Evolutionary conservation across 306 rosid genomes (phyloP).

Genomic region (Pyrus communis): DNA sequence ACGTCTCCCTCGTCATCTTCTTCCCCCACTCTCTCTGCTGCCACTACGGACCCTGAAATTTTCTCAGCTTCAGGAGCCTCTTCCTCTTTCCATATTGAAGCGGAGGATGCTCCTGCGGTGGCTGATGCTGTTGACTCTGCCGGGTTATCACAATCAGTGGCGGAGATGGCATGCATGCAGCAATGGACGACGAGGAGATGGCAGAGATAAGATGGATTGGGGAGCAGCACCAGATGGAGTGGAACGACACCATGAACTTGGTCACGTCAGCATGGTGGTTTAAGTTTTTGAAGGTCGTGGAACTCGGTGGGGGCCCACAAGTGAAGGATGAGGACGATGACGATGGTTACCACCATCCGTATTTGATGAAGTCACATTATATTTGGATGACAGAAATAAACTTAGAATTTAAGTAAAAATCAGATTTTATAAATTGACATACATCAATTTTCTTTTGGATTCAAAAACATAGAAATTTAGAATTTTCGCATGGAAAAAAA

Average conservation of each 20-base stretch:
- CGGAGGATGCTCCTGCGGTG: slow-evolving; percentile 24
- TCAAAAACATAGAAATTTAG: no score
- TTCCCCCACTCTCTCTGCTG: slow-evolving; percentile 29
- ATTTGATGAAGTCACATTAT: slow-evolving; percentile 21
- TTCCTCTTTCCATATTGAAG: slow-evolving; percentile 19
- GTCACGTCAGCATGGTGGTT: slow-evolving; percentile 86
- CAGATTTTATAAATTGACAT: no score
- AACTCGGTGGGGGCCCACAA: slow-evolving; percentile 24
- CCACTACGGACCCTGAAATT: slow-evolving; percentile 37
- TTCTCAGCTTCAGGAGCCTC: slow-evolving; percentile 18
- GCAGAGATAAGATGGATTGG: slow-evolving; percentile 76
- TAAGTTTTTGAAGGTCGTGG: slow-evolving; percentile 59
- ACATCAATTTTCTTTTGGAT: no score
- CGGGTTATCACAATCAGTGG: slow-evolving; percentile 15
- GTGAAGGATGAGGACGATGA: slow-evolving; percentile 22
- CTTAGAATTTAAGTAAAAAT: no score
- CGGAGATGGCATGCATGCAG: slow-evolving; percentile 40
- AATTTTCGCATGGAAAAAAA: no score
- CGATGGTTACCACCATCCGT: slow-evolving; percentile 12
- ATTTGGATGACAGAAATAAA: no score
- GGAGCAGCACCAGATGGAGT: slow-evolving; percentile 73
- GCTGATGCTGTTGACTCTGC: slow-evolving; percentile 24
- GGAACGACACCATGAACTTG: slow-evolving; percentile 72
- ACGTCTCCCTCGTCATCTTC: slow-evolving; percentile 37
- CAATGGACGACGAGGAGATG: slow-evolving; percentile 76